Base-by-base conservation (phyloP, 192 early-diverging fungal genomes). In the Pilaira anomala region DNA sequence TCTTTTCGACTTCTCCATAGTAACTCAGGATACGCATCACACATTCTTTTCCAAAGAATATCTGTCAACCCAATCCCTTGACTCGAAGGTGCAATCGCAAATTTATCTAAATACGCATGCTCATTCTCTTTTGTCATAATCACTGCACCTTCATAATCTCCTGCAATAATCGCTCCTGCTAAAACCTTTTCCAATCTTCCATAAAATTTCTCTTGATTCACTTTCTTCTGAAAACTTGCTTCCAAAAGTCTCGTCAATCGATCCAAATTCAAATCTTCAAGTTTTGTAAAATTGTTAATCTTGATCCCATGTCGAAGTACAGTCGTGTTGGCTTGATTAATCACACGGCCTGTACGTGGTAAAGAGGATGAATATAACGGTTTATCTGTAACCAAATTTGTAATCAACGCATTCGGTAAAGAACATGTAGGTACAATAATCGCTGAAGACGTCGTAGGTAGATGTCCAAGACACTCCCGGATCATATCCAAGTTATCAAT, bases 31-130 rank as follows among this genome's bases (percentile, higher is more conserved):
- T 89, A 95, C 25, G 75, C 78, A 40, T 81, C 78, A 26, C 78
- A 75, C 60, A 96, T 71, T 63, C 84, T 80, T 42, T 87, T 84
- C 96, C 96, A 98, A 48, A 98, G 68, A n/a, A 95, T 94, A 69
- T 98, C 96, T 0, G 94, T 93, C 48, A 94, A 83, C 0, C 96
- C 96, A 21, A 91, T 91, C 9, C 96, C 96, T 76, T 98, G 96
- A 52, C 78, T 83, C 19, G 79, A 80, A 1, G 94, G 96, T 2
- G 84, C 79, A 14, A 96, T 91, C 0, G 91, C 90, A 76, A 96
- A 95, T 65, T 98, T 98, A 80, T 98, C 96, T 21, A 98, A 72
- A 61, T 98, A 98, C 21, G 75, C 58, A 12, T 65, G 56, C 11
- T 25, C 48, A 16, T 50, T 60, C 66, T 95, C 94, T 22, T 77